Evolutionary conservation across 108 stramenopile genomes (phyloP).

Genomic region (Chaetoceros muelleri): DNA sequence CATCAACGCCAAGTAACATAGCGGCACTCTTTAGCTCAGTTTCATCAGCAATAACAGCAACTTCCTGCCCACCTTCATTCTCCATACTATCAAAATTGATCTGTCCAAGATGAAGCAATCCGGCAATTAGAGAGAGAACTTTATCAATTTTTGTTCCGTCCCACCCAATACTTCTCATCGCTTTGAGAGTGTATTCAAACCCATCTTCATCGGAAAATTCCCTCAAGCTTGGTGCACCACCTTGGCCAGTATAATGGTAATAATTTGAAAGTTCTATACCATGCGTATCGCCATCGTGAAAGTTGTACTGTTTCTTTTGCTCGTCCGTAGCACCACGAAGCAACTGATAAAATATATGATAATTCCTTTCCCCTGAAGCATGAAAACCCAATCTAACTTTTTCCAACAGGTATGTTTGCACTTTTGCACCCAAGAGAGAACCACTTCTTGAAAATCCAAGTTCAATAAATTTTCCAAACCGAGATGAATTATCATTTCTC

Average conservation of each 20-base stretch:
- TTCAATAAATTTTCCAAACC: constrained; percentile 99
- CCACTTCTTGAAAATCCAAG: constrained; percentile 88
- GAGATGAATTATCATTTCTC: constrained; percentile 98
- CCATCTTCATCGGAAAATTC: constrained; percentile 86
- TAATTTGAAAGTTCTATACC: constrained; percentile 68
- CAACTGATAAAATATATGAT: constrained; percentile 94
- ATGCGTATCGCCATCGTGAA: constrained; percentile 65
- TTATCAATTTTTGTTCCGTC: constrained; percentile 48
- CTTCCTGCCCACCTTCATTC: constrained; percentile 54
- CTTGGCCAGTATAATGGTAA: constrained; percentile 79
- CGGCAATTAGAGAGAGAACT: constrained; percentile 72
- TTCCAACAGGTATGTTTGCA: constrained; percentile 95
- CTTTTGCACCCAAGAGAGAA: constrained; percentile 82
- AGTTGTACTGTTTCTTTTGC: constrained; percentile 68
- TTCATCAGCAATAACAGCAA: constrained; percentile 52
- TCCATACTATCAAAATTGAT: constrained; percentile 55
- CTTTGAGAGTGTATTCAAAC: constrained; percentile 72
- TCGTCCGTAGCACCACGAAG: constrained; percentile 75
- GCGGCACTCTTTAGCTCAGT: constrained; percentile 58
- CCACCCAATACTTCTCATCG: constrained; percentile 82
- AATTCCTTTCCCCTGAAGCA: constrained; percentile 84
- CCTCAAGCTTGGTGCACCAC: constrained; percentile 75
- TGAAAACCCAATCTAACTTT: constrained; percentile 92
- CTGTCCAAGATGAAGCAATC: constrained; percentile 85
- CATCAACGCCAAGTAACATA: constrained; percentile 68